Conservation (phyloP, 2,329 filamentous ascomycete genomes). For the Talaromyces sp. region DNA sequence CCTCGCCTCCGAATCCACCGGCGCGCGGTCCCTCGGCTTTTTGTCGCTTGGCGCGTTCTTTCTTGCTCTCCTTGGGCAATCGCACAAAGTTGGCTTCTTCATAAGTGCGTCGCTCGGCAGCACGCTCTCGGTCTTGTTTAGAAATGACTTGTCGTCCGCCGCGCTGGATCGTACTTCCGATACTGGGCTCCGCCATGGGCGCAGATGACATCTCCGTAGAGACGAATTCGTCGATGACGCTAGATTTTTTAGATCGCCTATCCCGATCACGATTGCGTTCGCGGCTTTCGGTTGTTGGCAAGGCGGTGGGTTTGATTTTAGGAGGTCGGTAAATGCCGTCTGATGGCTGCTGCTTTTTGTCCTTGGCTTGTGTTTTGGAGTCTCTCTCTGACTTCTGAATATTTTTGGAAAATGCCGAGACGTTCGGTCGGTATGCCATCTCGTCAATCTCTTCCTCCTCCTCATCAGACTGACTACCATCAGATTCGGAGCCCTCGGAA, state of each 20-base stretch:
- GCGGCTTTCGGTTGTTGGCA: slow-evolving; percentile 60
- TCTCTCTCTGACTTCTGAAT: slow-evolving; percentile 29
- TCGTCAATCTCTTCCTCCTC: slow-evolving; percentile 52
- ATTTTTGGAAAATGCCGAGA: slow-evolving; percentile 39
- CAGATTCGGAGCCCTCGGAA: slow-evolving; percentile 23
- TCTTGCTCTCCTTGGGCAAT: slow-evolving; percentile 81
- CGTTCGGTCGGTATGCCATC: slow-evolving; percentile 59
- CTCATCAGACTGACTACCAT: slow-evolving; percentile 30
- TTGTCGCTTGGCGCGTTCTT: slow-evolving; percentile 65
- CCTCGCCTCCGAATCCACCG: slow-evolving; percentile 88
- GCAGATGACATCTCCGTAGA: slow-evolving; percentile 75
- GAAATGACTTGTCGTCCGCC: slow-evolving; percentile 77
- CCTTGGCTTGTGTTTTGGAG: slow-evolving; percentile 12
- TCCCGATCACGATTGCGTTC: slow-evolving; percentile 49
- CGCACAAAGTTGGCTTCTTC: slow-evolving; percentile 91
- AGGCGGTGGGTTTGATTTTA: slow-evolving; percentile 76
- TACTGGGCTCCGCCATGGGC: slow-evolving; percentile 79
- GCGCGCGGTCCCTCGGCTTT: slow-evolving; percentile 35
- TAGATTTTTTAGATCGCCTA: slow-evolving; percentile 65
- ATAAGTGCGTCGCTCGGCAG: slow-evolving; percentile 75
- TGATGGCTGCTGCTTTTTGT: slow-evolving; percentile 25
- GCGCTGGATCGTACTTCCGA: slow-evolving; percentile 80
- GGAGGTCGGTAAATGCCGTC: slow-evolving; percentile 84
- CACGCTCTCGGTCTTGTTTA: slow-evolving; percentile 66
- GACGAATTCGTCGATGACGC: slow-evolving; percentile 88